phyloP scores from a whole-genome alignment of 768 basidiomycete genomes.

The Lactifluus rugatus region DNA sequence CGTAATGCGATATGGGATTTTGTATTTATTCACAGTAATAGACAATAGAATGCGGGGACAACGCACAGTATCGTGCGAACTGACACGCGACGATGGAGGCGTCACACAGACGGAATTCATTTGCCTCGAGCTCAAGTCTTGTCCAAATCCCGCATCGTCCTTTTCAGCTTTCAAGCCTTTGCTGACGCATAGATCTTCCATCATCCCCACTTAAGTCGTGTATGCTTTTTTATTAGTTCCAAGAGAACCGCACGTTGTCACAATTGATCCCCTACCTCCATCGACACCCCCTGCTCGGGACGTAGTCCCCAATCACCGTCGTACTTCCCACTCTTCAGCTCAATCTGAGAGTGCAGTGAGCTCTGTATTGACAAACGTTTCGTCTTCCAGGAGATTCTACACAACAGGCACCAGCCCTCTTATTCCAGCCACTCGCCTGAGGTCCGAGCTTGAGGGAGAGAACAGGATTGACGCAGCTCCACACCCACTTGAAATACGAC shows the following conservation, averaged over 20 bases:
- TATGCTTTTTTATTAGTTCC: constrained; percentile 15
- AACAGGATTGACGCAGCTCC: constrained; percentile 12
- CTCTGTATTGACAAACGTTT: constrained; percentile 4
- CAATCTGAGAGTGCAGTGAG: constrained; percentile 12
- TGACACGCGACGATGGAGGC: constrained; percentile 10
- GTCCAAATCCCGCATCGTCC: constrained; percentile 7
- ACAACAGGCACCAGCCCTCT: constrained; percentile 13
- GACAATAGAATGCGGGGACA: not conserved
- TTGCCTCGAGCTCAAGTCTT: constrained; percentile 8
- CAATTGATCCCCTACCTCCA: constrained; percentile 22
- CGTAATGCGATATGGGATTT: not conserved
- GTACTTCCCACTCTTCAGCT: constrained; percentile 12
- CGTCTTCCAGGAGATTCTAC: constrained; percentile 6
- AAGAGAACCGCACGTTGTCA: constrained; percentile 20
- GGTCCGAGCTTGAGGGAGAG: constrained; percentile 20
- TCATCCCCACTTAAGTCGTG: constrained; percentile 16
- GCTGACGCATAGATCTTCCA: constrained; percentile 17
- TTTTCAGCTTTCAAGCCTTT: not conserved
- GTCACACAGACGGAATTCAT: not conserved
- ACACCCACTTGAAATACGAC: constrained; percentile 1
- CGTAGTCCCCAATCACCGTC: constrained; percentile 18
- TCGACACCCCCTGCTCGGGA: constrained; percentile 21
- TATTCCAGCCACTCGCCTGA: constrained; percentile 19
- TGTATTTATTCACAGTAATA: constrained; percentile 1
- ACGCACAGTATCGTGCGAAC: constrained; percentile 15